Conservation (phyloP, 164 flowering plant genomes). For the Vitis amurensis region DNA sequence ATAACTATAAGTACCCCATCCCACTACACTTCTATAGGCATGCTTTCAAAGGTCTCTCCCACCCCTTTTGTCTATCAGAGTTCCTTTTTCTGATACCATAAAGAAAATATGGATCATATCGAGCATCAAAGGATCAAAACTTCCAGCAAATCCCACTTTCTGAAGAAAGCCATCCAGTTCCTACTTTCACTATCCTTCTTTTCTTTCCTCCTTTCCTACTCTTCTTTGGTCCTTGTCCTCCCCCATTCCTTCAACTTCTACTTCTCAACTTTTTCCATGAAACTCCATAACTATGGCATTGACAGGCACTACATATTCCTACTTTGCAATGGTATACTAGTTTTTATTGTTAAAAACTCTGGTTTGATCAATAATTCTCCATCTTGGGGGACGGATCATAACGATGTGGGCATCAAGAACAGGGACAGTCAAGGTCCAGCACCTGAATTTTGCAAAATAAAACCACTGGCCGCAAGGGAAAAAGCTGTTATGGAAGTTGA, state of each 20-base stretch:
- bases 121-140: constrained; percentile 10
- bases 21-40: too few relatives aligned
- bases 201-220: constrained; percentile 23
- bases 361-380: constrained; percentile 16
- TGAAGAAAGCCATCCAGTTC: constrained; percentile 15
- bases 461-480: not conserved
- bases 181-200: constrained; percentile 24
- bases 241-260: constrained; percentile 6
- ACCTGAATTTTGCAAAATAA: not conserved
- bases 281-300: constrained; percentile 13
- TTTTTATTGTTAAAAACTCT: constrained; percentile 37
- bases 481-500: constrained; percentile 9
- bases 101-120: constrained; percentile 6
- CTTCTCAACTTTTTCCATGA: constrained; percentile 12
- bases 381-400: not conserved
- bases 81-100: too few relatives aligned
- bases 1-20: too few relatives aligned
- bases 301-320: constrained; percentile 61
- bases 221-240: constrained; percentile 11
- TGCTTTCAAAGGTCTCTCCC: too few relatives aligned
- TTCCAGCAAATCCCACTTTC: constrained; percentile 1
- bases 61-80: too few relatives aligned
- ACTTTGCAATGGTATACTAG: constrained; percentile 57
- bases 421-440: not conserved
- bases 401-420: not conserved